phyloP scores from a whole-genome alignment of 75 land plant species.

The Cupressus sempervirens region DNA sequence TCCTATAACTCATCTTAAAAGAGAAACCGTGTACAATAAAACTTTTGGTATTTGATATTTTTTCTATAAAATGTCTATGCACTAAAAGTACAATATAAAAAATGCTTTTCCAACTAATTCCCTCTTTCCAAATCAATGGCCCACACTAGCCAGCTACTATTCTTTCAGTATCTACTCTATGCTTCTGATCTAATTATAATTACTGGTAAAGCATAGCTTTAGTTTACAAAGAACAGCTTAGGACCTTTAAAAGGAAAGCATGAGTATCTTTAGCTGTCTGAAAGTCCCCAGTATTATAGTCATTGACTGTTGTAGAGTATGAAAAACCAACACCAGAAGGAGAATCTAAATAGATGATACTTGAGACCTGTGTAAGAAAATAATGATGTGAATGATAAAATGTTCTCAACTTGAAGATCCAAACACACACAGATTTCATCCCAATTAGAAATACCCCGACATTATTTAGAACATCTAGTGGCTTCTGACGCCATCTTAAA shows the following conservation, averaged over 20 bases:
- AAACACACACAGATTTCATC: neutral
- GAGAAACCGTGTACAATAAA: neutral
- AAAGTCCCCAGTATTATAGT: conserved; percentile 74
- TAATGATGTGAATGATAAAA: neutral
- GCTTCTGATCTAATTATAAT: conserved; percentile 2
- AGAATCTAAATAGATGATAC: conserved; percentile 83
- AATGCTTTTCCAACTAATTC: neutral
- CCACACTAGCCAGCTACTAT: neutral
- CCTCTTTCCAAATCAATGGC: neutral
- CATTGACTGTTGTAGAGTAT: conserved; percentile 44
- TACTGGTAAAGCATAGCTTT: neutral
- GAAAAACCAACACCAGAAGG: conserved; percentile 95
- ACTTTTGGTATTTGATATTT: neutral
- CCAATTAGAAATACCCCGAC: too few relatives aligned
- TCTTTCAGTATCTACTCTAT: neutral
- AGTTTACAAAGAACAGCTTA: neutral
- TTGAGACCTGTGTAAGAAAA: conserved; percentile 61
- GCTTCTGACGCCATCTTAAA: neutral
- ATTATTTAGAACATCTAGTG: neutral
- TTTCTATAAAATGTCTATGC: neutral
- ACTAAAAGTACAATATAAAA: neutral
- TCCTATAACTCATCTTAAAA: neutral
- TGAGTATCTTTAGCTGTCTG: conserved; percentile 82
- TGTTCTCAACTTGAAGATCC: neutral
- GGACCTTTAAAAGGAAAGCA: conserved; percentile 72